These are phyloP conservation scores for Aquilaria agallochum DNA, from an alignment of 441 rosid species.

Conservation along the genomic window DNA sequence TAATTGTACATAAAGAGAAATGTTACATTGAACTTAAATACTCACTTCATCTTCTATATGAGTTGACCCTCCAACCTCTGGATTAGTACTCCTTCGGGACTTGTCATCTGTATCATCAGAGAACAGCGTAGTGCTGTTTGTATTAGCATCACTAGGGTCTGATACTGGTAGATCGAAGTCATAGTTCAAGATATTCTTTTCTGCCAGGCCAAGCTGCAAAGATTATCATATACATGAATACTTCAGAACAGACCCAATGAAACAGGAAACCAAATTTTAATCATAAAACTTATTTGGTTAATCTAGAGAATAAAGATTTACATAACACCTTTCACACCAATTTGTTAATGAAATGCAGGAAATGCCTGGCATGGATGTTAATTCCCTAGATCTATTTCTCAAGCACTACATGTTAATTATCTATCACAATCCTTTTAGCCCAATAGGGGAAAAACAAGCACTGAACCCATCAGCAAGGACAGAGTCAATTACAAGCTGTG, in stretches of 20 bases:
- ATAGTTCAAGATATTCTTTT: constrained; percentile 80
- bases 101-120: constrained; percentile 95
- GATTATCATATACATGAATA: constrained; percentile 20
- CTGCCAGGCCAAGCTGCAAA: constrained; percentile 89
- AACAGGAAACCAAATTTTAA: constrained; percentile 4
- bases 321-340: neutral
- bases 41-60: constrained; percentile 82
- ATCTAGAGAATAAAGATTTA: neutral
- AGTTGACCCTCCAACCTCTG: constrained; percentile 45
- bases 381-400: neutral
- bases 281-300: neutral
- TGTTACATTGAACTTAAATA: constrained; percentile 13
- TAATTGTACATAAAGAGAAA: neutral
- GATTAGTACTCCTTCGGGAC: constrained; percentile 53
- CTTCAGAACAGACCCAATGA: constrained; percentile 1
- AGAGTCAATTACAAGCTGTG: neutral
- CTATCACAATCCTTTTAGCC: neutral
- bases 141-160: constrained; percentile 94
- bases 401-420: constrained; percentile 1
- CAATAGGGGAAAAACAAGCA: neutral
- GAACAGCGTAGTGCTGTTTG: constrained; percentile 85
- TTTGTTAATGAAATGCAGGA: neutral
- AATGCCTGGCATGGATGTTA: neutral
- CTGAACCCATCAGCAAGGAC: neutral
- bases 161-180: constrained; percentile 80